Evolutionary conservation across 805 yeast species (phyloP), one percentile per base, ranked within the genome.

Genomic region (Zygosaccharomyces gambellarensis): DNA sequence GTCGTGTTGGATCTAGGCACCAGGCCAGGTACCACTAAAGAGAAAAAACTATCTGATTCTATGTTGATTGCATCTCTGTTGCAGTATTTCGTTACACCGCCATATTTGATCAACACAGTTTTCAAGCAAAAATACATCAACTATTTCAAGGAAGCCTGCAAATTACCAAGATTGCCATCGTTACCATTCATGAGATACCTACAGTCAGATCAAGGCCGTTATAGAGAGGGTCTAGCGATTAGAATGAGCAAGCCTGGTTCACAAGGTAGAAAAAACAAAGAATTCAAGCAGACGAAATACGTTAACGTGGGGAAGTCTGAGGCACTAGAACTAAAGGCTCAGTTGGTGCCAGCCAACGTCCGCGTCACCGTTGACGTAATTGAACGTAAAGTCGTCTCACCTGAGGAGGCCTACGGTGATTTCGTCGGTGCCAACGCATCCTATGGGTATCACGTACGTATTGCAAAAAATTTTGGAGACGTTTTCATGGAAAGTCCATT

Each of bases 21-120:
- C 9, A 21, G 14, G 17, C 6, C 27, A 42, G 36, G 19, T 3
- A 40, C 12, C 22, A 10, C 45, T 21, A 72, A 65, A 21, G 56
- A 59, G 46, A 53, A 56, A n/a, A 56, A 58, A 11, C 56, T 58
- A 45, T 59, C 65, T 44, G 71, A 50, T 71, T 69, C 83, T 0
- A 66, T 82, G 62, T 60, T 82, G 6, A 74, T 88, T 47, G 90
- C 92, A 1, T 72, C 83, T 1, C 71, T 90, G 36, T 69, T 90
- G 49, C 95, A 88, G 62, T 89, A 72, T 62, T 87, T 87, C 60
- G 81, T 89, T 12, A 89, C 96, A 0, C 96, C 97, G 1, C 85
- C 88, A 43, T 87, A 90, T 61, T 72, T 90, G 39, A 78, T 82
- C 17, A 82, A 83, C 52, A 68, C 82, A 2, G 74, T 84, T 4